Evolutionary conservation across 768 basidiomycete genomes (phyloP).

Genomic region (Ephemerocybe angulata): DNA sequence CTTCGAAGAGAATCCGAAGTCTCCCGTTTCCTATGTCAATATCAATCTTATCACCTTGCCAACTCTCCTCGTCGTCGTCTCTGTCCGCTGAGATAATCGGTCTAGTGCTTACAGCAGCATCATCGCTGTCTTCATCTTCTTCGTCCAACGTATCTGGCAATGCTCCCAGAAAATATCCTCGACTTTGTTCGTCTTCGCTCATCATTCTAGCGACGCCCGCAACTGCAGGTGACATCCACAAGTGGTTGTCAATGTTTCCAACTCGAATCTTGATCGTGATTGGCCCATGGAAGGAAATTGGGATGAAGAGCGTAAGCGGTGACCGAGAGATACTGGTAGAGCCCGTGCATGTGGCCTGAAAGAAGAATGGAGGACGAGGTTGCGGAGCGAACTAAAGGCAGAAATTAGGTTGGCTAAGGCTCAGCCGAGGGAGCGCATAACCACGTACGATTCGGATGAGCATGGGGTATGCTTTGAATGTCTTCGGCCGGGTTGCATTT

Average conservation of each 20-base stretch:
- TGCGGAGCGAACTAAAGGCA: neutral
- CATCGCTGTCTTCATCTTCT: neutral
- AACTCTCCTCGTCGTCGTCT: constrained; percentile 5
- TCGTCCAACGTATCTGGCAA: constrained; percentile 1
- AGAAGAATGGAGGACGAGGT: constrained; percentile 1
- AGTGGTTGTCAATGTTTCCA: constrained; percentile 4
- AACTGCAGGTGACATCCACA: constrained; percentile 1
- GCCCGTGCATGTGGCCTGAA: neutral
- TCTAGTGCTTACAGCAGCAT: neutral
- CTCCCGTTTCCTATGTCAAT: constrained; percentile 10
- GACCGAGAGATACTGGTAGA: neutral
- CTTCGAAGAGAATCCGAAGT: constrained; percentile 10
- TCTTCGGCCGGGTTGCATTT: neutral
- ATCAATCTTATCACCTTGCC: constrained; percentile 12
- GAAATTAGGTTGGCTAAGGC: neutral
- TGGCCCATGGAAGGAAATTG: constrained; percentile 1
- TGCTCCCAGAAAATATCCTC: constrained; percentile 3
- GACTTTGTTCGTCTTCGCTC: neutral
- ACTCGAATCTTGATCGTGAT: neutral
- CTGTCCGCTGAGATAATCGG: neutral
- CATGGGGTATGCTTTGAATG: constrained; percentile 2
- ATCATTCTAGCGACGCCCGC: neutral
- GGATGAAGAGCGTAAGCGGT: constrained; percentile 3
- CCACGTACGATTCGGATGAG: neutral
- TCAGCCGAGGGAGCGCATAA: neutral